These are phyloP conservation scores for Vigna angularis DNA, from an alignment of 306 rosid species.

Conservation along the genomic window DNA sequence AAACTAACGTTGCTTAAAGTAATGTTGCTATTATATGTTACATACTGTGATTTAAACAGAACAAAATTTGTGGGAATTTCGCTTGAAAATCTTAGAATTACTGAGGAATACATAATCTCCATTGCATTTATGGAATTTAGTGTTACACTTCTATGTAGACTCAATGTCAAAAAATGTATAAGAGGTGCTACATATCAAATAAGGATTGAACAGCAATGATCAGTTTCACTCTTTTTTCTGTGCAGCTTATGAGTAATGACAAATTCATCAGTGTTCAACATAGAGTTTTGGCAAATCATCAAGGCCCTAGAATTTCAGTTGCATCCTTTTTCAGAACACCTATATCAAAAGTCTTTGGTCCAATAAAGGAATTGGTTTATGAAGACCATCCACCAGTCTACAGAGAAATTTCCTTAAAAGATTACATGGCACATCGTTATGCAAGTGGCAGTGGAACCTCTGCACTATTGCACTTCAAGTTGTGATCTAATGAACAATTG, in stretches of 20 bases:
- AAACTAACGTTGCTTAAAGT: too few species aligned
- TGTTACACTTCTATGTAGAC: background rate
- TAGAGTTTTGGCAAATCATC: slow-evolving; percentile 43
- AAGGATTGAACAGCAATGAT: background rate
- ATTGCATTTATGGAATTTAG: background rate
- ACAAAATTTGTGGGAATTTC: background rate
- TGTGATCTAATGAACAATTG: slow-evolving; percentile 43
- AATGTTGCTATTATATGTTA: too few species aligned
- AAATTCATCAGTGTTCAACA: slow-evolving; percentile 42
- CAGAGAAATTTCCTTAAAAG: slow-evolving; percentile 42
- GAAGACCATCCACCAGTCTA: slow-evolving; percentile 58
- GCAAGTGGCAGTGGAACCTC: slow-evolving; percentile 50
- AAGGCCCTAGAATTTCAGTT: slow-evolving; percentile 47
- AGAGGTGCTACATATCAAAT: background rate
- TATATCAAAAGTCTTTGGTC: slow-evolving; percentile 45
- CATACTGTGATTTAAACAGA: too few species aligned
- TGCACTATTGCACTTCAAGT: slow-evolving; percentile 44
- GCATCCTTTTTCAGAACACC: slow-evolving; percentile 32
- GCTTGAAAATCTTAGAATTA: background rate
- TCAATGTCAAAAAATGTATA: background rate
- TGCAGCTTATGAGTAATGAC: slow-evolving; percentile 45
- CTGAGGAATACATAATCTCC: background rate
- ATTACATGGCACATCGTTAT: slow-evolving; percentile 31
- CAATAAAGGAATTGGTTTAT: slow-evolving; percentile 57
- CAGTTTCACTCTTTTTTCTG: background rate